These are phyloP conservation scores for Ceratocystis cacaofunesta DNA, from an alignment of 2,329 filamentous ascomycete species.

Conservation along the genomic window DNA sequence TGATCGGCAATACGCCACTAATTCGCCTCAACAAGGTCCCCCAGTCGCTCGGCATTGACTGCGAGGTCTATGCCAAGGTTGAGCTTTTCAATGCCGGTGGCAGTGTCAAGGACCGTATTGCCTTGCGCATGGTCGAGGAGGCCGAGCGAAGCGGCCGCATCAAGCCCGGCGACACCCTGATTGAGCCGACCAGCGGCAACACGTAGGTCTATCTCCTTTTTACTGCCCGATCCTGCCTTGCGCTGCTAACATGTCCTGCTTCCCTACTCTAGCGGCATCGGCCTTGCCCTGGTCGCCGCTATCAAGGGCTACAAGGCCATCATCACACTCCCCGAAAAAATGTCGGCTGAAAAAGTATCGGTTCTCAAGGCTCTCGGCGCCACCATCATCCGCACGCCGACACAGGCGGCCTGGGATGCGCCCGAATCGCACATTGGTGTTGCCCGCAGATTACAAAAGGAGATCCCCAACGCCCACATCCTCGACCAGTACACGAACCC, in stretches of 20 bases:
- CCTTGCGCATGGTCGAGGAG: slow-evolving; percentile 91
- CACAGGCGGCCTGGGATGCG: slow-evolving; percentile 83
- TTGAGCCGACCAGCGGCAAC: slow-evolving; percentile 95
- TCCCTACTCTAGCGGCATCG: slow-evolving; percentile 50
- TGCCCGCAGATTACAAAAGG: slow-evolving; percentile 75
- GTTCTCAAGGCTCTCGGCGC: slow-evolving; percentile 87
- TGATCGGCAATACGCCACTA: slow-evolving; percentile 93
- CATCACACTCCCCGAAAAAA: slow-evolving; percentile 97
- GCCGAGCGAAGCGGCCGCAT: slow-evolving; percentile 84
- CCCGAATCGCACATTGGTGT: slow-evolving; percentile 97
- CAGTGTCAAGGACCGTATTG: slow-evolving; percentile 89
- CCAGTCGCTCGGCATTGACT: slow-evolving; percentile 75
- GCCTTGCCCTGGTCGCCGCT: slow-evolving; percentile 80
- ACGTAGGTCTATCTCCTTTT: slow-evolving; percentile 36
- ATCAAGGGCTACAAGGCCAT: slow-evolving; percentile 98
- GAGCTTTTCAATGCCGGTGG: slow-evolving; percentile 91
- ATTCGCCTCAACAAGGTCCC: slow-evolving; percentile 88
- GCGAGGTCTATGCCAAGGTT: slow-evolving; percentile 77
- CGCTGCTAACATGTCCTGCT: background rate
- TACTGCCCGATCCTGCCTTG: background rate
- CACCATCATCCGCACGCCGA: slow-evolving; percentile 94
- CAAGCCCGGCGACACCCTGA: slow-evolving; percentile 91
- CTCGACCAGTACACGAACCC: slow-evolving; percentile 87
- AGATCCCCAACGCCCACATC: slow-evolving; percentile 93
- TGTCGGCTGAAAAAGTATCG: slow-evolving; percentile 95